These are phyloP conservation scores for Plasmodium knowlesi DNA, from an alignment of 169 alveolate species.

Conservation along the genomic window DNA sequence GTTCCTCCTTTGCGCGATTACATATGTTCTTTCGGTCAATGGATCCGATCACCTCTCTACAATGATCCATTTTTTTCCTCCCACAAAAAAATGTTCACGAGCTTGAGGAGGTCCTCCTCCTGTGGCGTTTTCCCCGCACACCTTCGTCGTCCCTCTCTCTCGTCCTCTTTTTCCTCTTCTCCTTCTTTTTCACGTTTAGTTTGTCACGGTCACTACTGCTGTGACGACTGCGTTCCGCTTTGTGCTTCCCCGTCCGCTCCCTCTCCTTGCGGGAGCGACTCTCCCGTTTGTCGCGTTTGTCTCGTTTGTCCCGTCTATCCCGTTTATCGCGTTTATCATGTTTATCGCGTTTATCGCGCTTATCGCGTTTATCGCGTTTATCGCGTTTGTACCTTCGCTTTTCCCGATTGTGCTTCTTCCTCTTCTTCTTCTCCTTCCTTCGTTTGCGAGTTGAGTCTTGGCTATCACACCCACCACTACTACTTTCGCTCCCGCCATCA, in stretches of 20 bases:
- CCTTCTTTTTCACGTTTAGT: not conserved
- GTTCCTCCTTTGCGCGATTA: not conserved
- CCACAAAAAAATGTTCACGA: not conserved
- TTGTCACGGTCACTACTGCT: not conserved
- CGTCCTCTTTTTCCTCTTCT: not conserved
- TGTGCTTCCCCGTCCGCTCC: not conserved
- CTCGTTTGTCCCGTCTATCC: too few relatives aligned
- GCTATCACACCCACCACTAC: not conserved
- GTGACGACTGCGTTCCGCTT: not conserved
- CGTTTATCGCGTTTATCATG: too few relatives aligned
- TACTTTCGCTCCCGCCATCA: not conserved
- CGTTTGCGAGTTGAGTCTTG: not conserved
- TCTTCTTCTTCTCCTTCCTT: slow-evolving; percentile 14
- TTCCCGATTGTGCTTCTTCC: not conserved
- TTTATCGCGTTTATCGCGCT: not conserved
- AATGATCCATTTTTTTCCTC: not conserved
- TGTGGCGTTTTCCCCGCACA: not conserved
- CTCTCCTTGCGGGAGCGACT: not conserved
- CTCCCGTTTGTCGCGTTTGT: not conserved
- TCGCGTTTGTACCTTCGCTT: not conserved
- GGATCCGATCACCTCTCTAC: not conserved
- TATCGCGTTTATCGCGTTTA: not conserved
- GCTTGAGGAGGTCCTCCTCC: not conserved
- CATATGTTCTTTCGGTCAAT: not conserved
- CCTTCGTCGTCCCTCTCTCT: not conserved